A percentile compares a stretch with the other conserved stretches of the same genome.
These are phyloP conservation scores for Penicillium concentricum DNA, from an alignment of 2,329 filamentous ascomycete species.

Conservation along the genomic window DNA sequence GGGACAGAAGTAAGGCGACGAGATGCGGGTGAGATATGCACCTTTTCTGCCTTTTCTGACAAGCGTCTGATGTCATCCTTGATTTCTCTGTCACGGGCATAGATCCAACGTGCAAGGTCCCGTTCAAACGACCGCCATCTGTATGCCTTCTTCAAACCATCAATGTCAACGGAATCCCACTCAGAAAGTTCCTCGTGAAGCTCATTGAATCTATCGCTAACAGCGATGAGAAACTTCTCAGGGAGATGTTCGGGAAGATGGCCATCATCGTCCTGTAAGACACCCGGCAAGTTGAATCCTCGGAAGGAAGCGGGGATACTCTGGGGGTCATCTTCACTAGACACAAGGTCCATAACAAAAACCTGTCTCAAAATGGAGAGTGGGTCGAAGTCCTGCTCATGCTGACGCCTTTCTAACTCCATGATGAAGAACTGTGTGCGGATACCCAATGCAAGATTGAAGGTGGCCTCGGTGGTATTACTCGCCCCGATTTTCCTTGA, in stretches of 20 bases:
- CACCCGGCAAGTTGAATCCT: constrained; percentile 26
- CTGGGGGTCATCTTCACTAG: constrained; percentile 16
- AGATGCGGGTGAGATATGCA: background rate
- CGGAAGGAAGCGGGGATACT: constrained; percentile 20
- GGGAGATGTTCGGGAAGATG: constrained; percentile 41
- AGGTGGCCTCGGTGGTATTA: constrained; percentile 42
- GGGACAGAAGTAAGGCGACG: background rate
- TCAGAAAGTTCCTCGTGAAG: constrained; percentile 43
- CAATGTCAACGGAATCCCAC: constrained; percentile 42
- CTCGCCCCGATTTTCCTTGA: constrained; percentile 37
- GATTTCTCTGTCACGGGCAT: constrained; percentile 48
- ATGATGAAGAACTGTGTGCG: constrained; percentile 56
- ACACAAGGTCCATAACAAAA: constrained; percentile 39
- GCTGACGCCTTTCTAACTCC: constrained; percentile 36
- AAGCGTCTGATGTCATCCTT: constrained; percentile 35
- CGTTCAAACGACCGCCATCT: constrained; percentile 52
- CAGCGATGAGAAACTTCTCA: constrained; percentile 30
- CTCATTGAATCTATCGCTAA: constrained; percentile 39
- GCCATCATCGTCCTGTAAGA: constrained; percentile 40
- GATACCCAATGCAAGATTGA: constrained; percentile 53
- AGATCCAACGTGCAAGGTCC: constrained; percentile 47
- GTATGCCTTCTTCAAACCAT: constrained; percentile 46
- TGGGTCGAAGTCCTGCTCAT: constrained; percentile 39
- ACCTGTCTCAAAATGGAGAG: constrained; percentile 39
- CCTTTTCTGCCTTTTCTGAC: background rate